phyloP scores from a whole-genome alignment of 2,329 filamentous ascomycete genomes.

The Trichoderma guizhouense region DNA sequence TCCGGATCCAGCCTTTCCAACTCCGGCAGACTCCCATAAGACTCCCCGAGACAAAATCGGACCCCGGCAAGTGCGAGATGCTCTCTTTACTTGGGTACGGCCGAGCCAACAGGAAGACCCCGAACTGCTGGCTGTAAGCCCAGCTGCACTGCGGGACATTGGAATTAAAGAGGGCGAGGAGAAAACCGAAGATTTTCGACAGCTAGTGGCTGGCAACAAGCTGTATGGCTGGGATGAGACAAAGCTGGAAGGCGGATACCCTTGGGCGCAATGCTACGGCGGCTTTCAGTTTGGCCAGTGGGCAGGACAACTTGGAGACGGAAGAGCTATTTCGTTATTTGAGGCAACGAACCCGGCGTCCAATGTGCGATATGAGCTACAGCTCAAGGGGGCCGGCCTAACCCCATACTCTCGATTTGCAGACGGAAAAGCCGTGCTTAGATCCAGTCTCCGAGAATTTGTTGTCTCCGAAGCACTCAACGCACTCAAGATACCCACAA shows the following conservation, averaged over 20 bases:
- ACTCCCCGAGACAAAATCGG: constrained; percentile 73
- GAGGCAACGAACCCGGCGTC: constrained; percentile 76
- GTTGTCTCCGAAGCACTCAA: constrained; percentile 87
- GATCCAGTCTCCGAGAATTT: constrained; percentile 92
- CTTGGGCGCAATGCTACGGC: constrained; percentile 98
- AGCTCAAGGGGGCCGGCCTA: constrained; percentile 88
- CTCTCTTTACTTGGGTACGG: constrained; percentile 86
- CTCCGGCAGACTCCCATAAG: constrained; percentile 75
- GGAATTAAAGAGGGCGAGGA: constrained; percentile 68
- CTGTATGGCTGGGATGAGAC: constrained; percentile 75
- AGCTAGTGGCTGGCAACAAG: constrained; percentile 77
- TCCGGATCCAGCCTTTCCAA: constrained; percentile 73
- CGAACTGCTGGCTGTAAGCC: constrained; percentile 78
- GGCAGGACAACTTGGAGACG: constrained; percentile 95
- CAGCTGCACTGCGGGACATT: constrained; percentile 75
- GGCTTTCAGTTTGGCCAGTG: constrained; percentile 79
- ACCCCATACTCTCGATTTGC: constrained; percentile 97
- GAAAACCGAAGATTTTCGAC: constrained; percentile 68
- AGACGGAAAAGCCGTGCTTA: constrained; percentile 88
- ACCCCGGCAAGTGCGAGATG: constrained; percentile 79
- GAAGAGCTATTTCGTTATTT: constrained; percentile 89
- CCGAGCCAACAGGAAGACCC: constrained; percentile 69
- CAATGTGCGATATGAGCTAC: constrained; percentile 77
- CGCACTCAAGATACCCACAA: constrained; percentile 80
- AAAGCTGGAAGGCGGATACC: constrained; percentile 69